A percentile compares a stretch with the other conserved stretches of the same genome.
phyloP scores from a whole-genome alignment of 2,329 filamentous ascomycete genomes.

The Aspergillus ochraceoroseus region DNA sequence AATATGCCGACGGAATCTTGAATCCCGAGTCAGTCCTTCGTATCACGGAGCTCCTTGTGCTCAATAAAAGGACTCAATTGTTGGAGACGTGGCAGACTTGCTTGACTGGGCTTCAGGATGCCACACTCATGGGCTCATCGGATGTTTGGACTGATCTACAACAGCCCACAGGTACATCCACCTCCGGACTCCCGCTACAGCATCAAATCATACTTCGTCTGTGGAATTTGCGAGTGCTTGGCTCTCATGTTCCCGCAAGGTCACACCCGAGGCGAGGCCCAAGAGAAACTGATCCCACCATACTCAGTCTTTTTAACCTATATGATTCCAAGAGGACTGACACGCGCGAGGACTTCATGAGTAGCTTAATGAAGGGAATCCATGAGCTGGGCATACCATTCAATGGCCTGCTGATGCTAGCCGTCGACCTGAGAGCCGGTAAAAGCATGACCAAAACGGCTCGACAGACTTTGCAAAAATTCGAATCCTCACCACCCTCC shows the following conservation, averaged over 20 bases:
- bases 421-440: constrained; percentile 26
- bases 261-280: constrained; percentile 20
- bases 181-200: constrained; percentile 15
- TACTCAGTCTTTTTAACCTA: constrained; percentile 25
- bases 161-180: not conserved
- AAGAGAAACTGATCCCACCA: constrained; percentile 22
- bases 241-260: constrained; percentile 18
- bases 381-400: constrained; percentile 30
- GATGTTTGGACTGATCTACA: constrained; percentile 26
- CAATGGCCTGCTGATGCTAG: constrained; percentile 28
- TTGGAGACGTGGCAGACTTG: constrained; percentile 33
- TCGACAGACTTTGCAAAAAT: constrained; percentile 22
- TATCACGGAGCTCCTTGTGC: constrained; percentile 32
- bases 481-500: constrained; percentile 27
- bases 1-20: constrained; percentile 23
- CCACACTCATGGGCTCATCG: constrained; percentile 23
- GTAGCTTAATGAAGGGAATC: constrained; percentile 27
- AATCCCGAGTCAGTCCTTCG: constrained; percentile 27
- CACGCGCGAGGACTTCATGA: constrained; percentile 23
- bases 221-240: constrained; percentile 31
- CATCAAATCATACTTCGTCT: constrained; percentile 33
- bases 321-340: constrained; percentile 25
- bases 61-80: constrained; percentile 18
- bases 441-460: constrained; percentile 24
- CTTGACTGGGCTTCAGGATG: constrained; percentile 22